Evolutionary conservation across 371 early-diverging fungal genomes (phyloP).

Genomic region (Mucor lusitanicus): DNA sequence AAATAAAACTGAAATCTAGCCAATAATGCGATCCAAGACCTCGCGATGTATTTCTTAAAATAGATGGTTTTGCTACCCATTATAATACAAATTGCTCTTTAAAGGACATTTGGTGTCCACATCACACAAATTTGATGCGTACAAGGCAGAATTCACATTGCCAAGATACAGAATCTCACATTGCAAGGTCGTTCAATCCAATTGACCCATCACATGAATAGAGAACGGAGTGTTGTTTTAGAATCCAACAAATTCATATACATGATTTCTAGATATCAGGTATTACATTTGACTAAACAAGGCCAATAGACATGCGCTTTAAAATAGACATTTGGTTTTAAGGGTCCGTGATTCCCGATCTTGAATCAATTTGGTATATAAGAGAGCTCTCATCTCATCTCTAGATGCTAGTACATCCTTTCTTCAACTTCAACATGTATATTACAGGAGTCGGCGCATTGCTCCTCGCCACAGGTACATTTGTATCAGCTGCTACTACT

Average conservation of each 20-base stretch:
- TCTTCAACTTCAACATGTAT: slow-evolving; percentile 18
- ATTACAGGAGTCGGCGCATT: slow-evolving; percentile 27
- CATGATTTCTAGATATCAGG: not conserved
- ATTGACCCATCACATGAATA: not conserved
- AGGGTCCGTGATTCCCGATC: not conserved
- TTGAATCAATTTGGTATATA: not conserved
- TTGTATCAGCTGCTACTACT: slow-evolving; percentile 28
- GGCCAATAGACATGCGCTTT: not conserved
- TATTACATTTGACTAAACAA: not conserved
- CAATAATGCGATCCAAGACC: not conserved
- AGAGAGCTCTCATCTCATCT: not conserved
- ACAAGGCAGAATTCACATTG: not conserved
- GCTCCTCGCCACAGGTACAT: slow-evolving; percentile 27
- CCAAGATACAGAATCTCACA: no score
- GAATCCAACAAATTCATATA: not conserved
- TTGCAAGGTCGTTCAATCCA: no score
- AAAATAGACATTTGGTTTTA: not conserved
- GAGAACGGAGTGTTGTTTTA: not conserved
- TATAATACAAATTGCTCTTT: not conserved
- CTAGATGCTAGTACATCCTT: not conserved
- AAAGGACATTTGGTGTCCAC: not conserved
- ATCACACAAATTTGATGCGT: not conserved
- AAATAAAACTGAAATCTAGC: not conserved
- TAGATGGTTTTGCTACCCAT: not conserved
- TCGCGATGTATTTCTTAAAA: not conserved